These are phyloP conservation scores for Colletotrichum noveboracense DNA, from an alignment of 2,329 filamentous ascomycete species.

Conservation along the genomic window DNA sequence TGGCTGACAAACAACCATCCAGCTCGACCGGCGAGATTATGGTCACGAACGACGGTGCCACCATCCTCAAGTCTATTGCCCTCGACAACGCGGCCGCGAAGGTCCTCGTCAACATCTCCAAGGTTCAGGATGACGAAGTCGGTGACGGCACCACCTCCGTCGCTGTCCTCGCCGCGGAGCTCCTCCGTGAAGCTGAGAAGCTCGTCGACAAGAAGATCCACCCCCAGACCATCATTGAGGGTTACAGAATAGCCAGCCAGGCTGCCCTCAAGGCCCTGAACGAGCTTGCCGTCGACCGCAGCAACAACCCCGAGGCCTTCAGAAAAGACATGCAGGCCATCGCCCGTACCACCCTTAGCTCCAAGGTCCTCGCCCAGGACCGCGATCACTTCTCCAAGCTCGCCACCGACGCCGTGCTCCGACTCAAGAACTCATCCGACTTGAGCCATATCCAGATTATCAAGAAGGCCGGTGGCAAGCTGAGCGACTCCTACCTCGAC, in stretches of 20 bases:
- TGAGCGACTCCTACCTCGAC: constrained; percentile 96
- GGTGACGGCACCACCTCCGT: constrained; percentile 99
- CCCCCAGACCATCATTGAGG: constrained; percentile 98
- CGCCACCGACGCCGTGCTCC: constrained; percentile 88
- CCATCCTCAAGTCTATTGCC: constrained; percentile 97
- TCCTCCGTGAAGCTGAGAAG: constrained; percentile 95
- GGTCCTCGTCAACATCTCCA: constrained; percentile 98
- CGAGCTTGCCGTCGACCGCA: constrained; percentile 87
- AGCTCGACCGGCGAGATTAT: constrained; percentile 96
- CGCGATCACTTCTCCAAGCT: constrained; percentile 89
- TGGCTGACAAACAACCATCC: constrained; percentile 22
- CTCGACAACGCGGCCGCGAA: constrained; percentile 98
- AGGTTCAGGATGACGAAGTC: constrained; percentile 98
- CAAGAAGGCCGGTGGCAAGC: constrained; percentile 98
- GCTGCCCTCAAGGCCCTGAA: constrained; percentile 87
- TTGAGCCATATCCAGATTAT: constrained; percentile 99
- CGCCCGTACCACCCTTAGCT: constrained; percentile 93
- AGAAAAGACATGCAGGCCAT: constrained; percentile 89
- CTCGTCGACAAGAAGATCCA: constrained; percentile 98
- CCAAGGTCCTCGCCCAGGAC: constrained; percentile 95
- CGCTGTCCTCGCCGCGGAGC: constrained; percentile 90
- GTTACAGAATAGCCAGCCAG: constrained; percentile 94
- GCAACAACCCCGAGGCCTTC: constrained; percentile 82
- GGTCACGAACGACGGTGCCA: constrained; percentile 98
- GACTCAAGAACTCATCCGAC: constrained; percentile 88